A percentile compares a stretch with the other conserved stretches of the same genome.
These are phyloP conservation scores for Moniliophthora roreri DNA, from an alignment of 1,284 basidiomycete species.

Conservation along the genomic window DNA sequence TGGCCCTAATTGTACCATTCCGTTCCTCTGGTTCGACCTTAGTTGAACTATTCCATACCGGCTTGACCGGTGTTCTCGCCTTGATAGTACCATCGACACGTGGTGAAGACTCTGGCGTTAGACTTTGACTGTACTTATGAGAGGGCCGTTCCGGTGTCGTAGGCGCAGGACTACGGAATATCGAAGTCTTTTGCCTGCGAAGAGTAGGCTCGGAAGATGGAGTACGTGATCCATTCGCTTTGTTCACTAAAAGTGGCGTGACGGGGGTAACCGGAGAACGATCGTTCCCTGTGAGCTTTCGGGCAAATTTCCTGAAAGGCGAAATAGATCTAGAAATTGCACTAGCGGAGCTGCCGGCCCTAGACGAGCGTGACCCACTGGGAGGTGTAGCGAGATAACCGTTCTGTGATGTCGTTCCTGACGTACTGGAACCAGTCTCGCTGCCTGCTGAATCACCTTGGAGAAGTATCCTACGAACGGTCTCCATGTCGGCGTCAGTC, in stretches of 20 bases:
- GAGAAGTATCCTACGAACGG: slow-evolving; percentile 59
- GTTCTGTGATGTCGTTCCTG: slow-evolving; percentile 52
- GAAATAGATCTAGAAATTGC: slow-evolving; percentile 73
- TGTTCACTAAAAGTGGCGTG: slow-evolving; percentile 50
- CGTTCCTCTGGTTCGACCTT: slow-evolving; percentile 58
- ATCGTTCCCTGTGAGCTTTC: slow-evolving; percentile 54
- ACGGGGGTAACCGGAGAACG: slow-evolving; percentile 38
- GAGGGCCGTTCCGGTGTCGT: slow-evolving; percentile 54
- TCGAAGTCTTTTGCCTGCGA: slow-evolving; percentile 57
- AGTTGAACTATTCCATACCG: slow-evolving; percentile 79
- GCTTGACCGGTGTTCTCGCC: slow-evolving; percentile 37
- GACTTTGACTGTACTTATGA: slow-evolving; percentile 69
- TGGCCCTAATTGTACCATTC: slow-evolving; percentile 44
- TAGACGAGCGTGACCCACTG: slow-evolving; percentile 41
- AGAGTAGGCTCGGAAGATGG: slow-evolving; percentile 58
- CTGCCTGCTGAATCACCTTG: slow-evolving; percentile 55
- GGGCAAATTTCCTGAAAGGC: slow-evolving; percentile 73
- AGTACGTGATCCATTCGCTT: slow-evolving; percentile 34
- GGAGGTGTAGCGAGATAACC: slow-evolving; percentile 66
- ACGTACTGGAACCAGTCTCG: slow-evolving; percentile 68
- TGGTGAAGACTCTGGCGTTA: slow-evolving; percentile 69
- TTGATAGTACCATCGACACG: slow-evolving; percentile 42
- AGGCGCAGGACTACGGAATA: slow-evolving; percentile 52
- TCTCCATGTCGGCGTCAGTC: slow-evolving; percentile 83
- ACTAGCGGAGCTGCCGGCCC: slow-evolving; percentile 47